Evolutionary conservation across 306 rosid species (phyloP), one percentile per base, ranked within the genome.

Genomic region (Prunus campanulata): DNA sequence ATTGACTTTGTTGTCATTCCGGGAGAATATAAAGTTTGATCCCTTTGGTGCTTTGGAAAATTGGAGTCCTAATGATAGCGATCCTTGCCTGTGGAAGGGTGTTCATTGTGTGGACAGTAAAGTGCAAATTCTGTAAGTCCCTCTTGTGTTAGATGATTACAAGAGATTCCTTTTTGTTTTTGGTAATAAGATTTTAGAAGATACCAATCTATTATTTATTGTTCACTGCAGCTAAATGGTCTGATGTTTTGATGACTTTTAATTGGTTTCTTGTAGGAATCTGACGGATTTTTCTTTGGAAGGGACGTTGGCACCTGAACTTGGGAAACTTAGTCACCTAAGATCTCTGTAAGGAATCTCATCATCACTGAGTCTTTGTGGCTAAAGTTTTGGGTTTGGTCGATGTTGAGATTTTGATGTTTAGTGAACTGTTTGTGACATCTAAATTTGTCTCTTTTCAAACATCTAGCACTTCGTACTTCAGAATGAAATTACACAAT

Each of bases 231-330:
- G 42, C 32, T 44, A 55, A 75, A 22, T 32, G 12, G 46, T 54
- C 44, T 66, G 49, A 56, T 46, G 5, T 74, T 57, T 73, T 77
- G 44, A 44, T 68, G 69, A 55, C 25, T 71, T 68, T 51, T 15
- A 77, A 57, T 81, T 79, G 47, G 63, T 69, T 74, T 70, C 27
- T 78, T 87, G 77, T 66, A 96, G 99, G 88, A 84, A 88, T 74
- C 83, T 96, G 79, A 89, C 76, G 20, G 90, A 75, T 52, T 87
- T 88, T 72, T 87, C 88, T 35, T 81, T 96, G 85, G 86, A 83
- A 80, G 99, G 98, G 74, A 91, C 90, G 49, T 83, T 96, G 84
- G 86, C 93, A 20, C 98, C 98, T 54, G 93, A 90, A 78, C 90
- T 96, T 80, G 93, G 93, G 39, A 88, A 79, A 86, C 97, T 96